Evolutionary conservation across 306 rosid genomes (phyloP).

Genomic region (Oxytropis ochrocephala): DNA sequence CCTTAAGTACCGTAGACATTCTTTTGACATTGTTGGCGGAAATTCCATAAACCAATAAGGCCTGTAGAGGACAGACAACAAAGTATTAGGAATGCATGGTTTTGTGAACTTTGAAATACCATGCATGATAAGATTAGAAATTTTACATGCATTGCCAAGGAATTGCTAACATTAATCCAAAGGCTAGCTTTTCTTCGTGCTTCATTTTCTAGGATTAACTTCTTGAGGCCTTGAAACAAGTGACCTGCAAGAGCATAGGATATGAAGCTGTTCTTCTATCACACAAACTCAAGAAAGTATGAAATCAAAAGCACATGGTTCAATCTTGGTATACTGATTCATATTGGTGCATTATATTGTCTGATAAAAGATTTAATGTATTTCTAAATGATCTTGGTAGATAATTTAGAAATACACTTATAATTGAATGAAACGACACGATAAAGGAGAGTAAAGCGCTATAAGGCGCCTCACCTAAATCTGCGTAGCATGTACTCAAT

Average conservation of each 20-base stretch:
- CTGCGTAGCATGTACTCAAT: slow-evolving; percentile 63
- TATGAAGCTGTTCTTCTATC: background rate
- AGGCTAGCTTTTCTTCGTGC: slow-evolving; percentile 90
- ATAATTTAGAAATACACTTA: background rate
- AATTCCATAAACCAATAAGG: slow-evolving; percentile 75
- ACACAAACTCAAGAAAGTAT: no score
- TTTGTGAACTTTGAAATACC: slow-evolving; percentile 4
- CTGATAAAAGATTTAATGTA: background rate
- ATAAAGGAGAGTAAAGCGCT: background rate
- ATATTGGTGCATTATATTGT: background rate
- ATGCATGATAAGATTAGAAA: slow-evolving; percentile 14
- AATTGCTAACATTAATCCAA: slow-evolving; percentile 91
- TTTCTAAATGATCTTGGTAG: slow-evolving; percentile 4
- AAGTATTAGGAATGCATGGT: background rate
- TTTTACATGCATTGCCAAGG: slow-evolving; percentile 92
- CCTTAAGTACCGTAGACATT: slow-evolving; percentile 76
- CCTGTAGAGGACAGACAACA: slow-evolving; percentile 47
- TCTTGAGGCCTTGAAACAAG: slow-evolving; percentile 66
- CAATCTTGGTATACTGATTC: background rate
- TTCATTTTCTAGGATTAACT: slow-evolving; percentile 64
- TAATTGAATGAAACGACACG: background rate
- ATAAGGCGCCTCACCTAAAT: slow-evolving; percentile 49
- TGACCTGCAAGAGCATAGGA: slow-evolving; percentile 42
- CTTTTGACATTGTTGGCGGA: slow-evolving; percentile 68
- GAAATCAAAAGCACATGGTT: no score